Conservation (phyloP, 1,284 basidiomycete species). For the Athelia sp. region DNA sequence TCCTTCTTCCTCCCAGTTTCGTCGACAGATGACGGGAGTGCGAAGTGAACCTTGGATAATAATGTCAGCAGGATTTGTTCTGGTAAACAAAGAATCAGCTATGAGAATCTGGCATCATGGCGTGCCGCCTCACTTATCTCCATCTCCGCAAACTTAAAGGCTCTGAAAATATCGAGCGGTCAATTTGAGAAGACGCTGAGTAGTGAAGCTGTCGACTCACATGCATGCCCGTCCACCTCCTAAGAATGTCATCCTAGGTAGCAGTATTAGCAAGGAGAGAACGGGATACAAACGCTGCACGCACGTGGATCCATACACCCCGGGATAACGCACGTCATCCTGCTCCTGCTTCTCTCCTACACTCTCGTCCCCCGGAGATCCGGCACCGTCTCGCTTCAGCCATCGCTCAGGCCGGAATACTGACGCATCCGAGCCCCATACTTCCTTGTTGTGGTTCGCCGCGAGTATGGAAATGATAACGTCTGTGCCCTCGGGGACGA, state of each 20-base stretch:
- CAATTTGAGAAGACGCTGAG: background rate
- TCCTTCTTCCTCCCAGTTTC: constrained; percentile 26
- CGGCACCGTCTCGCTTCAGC: constrained; percentile 14
- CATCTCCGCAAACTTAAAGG: constrained; percentile 29
- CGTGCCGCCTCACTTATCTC: constrained; percentile 21
- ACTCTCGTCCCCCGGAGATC: constrained; percentile 29
- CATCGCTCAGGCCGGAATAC: constrained; percentile 15
- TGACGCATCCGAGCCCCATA: constrained; percentile 17
- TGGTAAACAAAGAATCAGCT: no score
- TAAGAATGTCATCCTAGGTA: constrained; percentile 28
- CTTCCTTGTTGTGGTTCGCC: constrained; percentile 14
- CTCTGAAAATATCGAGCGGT: constrained; percentile 13
- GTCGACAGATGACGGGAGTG: constrained; percentile 23
- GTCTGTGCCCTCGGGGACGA: constrained; percentile 20
- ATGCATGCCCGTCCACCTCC: constrained; percentile 31
- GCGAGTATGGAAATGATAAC: constrained; percentile 17
- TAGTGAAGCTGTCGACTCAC: constrained; percentile 15
- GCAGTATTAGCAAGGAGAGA: no score
- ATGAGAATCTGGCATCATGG: no score
- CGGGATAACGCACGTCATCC: no score
- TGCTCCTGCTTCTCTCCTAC: constrained; percentile 8
- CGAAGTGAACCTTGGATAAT: constrained; percentile 22
- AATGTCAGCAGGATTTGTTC: no score
- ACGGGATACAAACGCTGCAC: no score
- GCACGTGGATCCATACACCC: no score